A percentile compares a stretch with the other conserved stretches of the same genome.
Evolutionary conservation across 2,329 filamentous ascomycete species (phyloP).

Genomic region (Penicillium sp.): DNA sequence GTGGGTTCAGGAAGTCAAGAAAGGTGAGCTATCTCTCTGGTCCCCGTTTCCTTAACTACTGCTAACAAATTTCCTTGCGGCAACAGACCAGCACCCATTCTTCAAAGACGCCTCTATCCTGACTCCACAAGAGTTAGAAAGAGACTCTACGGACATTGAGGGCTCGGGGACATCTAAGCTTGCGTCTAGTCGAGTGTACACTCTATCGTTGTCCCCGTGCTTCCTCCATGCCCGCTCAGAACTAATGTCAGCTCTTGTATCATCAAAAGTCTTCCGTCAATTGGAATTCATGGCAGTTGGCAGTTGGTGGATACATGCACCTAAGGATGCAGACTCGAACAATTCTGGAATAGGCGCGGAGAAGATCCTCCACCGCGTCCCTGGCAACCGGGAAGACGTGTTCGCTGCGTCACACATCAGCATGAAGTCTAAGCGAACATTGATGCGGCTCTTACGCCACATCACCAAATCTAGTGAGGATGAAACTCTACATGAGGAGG

Average conservation of each 20-base stretch:
- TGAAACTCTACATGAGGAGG: conserved; percentile 47
- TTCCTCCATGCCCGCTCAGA: conserved; percentile 81
- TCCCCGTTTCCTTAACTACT: conserved; percentile 9
- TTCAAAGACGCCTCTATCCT: conserved; percentile 44
- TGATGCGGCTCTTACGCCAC: conserved; percentile 95
- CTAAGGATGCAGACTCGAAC: conserved; percentile 19
- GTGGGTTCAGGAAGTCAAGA: conserved; percentile 61
- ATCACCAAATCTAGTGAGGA: conserved; percentile 67
- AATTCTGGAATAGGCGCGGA: conserved; percentile 21
- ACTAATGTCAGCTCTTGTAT: conserved; percentile 78
- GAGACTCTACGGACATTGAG: conserved; percentile 1
- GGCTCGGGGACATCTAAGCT: conserved; percentile 21
- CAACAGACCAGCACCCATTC: conserved; percentile 33
- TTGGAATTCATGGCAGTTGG: conserved; percentile 93
- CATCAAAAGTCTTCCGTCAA: conserved; percentile 83
- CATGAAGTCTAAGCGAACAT: conserved; percentile 74
- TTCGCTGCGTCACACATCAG: conserved; percentile 77
- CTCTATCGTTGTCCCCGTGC: conserved; percentile 79
- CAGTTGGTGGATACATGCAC: conserved; percentile 76
- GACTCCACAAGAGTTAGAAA: conserved; percentile 18
- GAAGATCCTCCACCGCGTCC: conserved; percentile 66
- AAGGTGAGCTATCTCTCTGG: conserved; percentile 33
- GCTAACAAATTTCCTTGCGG: conserved; percentile 23
- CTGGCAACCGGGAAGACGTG: conserved; percentile 87
- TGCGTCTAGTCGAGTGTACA: conserved; percentile 71